These are phyloP conservation scores for Pelagomonas calceolata DNA, from an alignment of 108 stramenopile genomes.

Conservation along the genomic window DNA sequence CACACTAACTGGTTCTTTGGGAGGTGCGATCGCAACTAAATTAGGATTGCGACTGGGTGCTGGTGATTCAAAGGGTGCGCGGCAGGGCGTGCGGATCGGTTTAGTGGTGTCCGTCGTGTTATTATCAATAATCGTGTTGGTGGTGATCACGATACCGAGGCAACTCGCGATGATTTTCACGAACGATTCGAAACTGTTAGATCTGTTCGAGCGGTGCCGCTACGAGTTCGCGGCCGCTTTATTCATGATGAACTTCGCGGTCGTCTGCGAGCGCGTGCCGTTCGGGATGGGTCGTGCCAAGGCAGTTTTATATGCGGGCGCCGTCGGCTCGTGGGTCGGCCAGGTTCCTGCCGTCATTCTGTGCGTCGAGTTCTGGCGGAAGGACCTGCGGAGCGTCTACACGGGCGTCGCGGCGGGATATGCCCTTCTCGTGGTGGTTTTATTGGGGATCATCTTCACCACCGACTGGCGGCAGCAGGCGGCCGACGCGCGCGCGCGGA, in stretches of 20 bases:
- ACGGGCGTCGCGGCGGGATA: constrained; percentile 52
- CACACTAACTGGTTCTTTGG: constrained; percentile 48
- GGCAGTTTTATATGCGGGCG: constrained; percentile 55
- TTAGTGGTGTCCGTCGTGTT: constrained; percentile 32
- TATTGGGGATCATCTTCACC: background rate
- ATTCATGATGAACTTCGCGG: constrained; percentile 63
- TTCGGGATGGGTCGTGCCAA: constrained; percentile 57
- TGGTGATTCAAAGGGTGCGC: constrained; percentile 46
- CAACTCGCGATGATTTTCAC: constrained; percentile 58
- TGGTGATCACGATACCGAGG: constrained; percentile 41
- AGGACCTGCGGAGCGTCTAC: constrained; percentile 58
- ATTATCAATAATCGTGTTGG: constrained; percentile 28
- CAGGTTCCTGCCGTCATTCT: constrained; percentile 67
- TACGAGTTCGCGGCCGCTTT: constrained; percentile 49
- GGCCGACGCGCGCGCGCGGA: constrained; percentile 6
- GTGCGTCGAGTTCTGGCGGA: constrained; percentile 49
- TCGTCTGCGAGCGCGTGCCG: constrained; percentile 62
- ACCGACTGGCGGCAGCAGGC: constrained; percentile 10
- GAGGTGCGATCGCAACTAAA: constrained; percentile 31
- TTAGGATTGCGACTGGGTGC: constrained; percentile 18
- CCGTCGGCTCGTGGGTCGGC: constrained; percentile 35
- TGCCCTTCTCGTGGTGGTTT: background rate
- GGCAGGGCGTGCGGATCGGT: constrained; percentile 46
- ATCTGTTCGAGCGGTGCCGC: constrained; percentile 47
- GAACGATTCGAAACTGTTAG: constrained; percentile 48